These are phyloP conservation scores for Pachysolen tannophilus DNA, from an alignment of 805 yeast species.

Conservation along the genomic window DNA sequence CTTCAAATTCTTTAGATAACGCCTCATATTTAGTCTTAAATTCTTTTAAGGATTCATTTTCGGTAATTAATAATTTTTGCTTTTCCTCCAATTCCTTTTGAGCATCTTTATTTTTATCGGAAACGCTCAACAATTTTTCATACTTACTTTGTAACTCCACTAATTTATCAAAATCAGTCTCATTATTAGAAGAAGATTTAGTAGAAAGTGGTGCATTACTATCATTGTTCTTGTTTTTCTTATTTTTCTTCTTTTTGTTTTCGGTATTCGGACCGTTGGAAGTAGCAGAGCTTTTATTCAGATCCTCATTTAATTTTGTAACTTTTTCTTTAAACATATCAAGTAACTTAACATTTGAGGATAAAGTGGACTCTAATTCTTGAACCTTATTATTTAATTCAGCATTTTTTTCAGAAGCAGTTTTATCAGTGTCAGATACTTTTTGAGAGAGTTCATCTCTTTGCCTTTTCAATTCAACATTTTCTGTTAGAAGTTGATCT, in stretches of 20 bases:
- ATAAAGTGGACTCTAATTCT: constrained; percentile 15
- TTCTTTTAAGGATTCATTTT: constrained; percentile 6
- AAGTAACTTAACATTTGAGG: constrained; percentile 15
- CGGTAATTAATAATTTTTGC: constrained; percentile 5
- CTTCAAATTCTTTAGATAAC: constrained; percentile 8
- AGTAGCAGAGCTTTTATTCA: constrained; percentile 7
- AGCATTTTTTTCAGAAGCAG: constrained; percentile 2
- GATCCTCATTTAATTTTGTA: constrained; percentile 13
- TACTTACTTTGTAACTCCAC: constrained; percentile 19
- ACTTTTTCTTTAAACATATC: constrained; percentile 20
- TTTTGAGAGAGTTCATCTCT: neutral
- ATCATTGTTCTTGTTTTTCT: constrained; percentile 10
- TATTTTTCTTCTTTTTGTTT: constrained; percentile 13
- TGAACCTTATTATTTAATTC: too few species aligned
- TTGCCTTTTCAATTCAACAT: constrained; percentile 5
- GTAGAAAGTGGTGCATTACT: constrained; percentile 8
- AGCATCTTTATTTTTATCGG: constrained; percentile 10
- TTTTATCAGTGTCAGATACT: constrained; percentile 5
- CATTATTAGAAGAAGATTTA: neutral
- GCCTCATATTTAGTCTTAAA: constrained; percentile 9
- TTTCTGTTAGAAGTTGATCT: constrained; percentile 9
- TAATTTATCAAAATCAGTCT: constrained; percentile 9
- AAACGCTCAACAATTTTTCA: constrained; percentile 12
- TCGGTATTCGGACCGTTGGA: constrained; percentile 8
- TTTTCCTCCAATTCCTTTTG: constrained; percentile 5